phyloP scores from a whole-genome alignment of 768 basidiomycete species.

The Rickenella mellea region DNA sequence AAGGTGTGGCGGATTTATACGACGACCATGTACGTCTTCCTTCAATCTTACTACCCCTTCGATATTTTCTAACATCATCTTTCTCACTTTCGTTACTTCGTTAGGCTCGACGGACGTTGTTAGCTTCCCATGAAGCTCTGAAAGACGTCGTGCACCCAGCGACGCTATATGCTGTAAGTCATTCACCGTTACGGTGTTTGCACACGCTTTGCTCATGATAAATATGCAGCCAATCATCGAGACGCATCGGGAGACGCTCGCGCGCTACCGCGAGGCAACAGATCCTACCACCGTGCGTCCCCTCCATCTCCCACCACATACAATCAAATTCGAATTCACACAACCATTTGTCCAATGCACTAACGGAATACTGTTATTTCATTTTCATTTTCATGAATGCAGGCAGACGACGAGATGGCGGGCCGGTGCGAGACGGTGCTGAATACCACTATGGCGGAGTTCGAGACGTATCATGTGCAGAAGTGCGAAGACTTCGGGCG shows the following conservation, averaged over 20 bases:
- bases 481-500: constrained; percentile 60
- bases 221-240: constrained; percentile 50
- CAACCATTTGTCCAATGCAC: too few relatives aligned
- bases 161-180: constrained; percentile 54
- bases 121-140: constrained; percentile 66
- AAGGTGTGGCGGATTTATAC: constrained; percentile 67
- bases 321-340: too few relatives aligned
- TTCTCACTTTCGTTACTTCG: constrained; percentile 4
- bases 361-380: too few relatives aligned
- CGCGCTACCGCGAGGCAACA: constrained; percentile 52
- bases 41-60: background rate
- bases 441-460: constrained; percentile 83
- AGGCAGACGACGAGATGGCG: constrained; percentile 58
- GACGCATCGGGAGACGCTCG: constrained; percentile 63
- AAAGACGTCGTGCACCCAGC: constrained; percentile 71
- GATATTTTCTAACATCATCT: background rate
- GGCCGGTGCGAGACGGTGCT: constrained; percentile 80
- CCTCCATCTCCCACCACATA: too few relatives aligned
- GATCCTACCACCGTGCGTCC: background rate
- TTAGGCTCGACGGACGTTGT: constrained; percentile 64
- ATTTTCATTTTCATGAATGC: constrained; percentile 6
- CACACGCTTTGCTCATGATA: constrained; percentile 1
- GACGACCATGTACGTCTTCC: constrained; percentile 59
- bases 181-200: background rate
- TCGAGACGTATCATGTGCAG: constrained; percentile 70